Evolutionary conservation across 2,329 filamentous ascomycete genomes (phyloP).

Genomic region (Fusarium sp.): DNA sequence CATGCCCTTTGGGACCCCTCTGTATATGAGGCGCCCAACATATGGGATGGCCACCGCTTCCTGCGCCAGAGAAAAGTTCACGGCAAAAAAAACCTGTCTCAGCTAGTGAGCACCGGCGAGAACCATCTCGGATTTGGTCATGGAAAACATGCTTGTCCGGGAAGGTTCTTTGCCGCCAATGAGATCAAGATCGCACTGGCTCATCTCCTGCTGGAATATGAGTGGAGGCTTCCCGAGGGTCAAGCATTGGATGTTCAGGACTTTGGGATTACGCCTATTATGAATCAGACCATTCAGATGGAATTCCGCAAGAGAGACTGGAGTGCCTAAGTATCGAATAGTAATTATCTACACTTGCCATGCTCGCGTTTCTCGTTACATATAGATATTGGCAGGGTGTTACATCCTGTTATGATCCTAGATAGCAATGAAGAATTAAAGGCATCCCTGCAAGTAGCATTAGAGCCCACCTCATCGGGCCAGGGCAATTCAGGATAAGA

Average conservation of each 20-base stretch:
- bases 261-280: background rate
- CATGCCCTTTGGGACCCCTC: background rate
- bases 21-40: slow-evolving; percentile 15
- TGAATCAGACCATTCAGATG: background rate
- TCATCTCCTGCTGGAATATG: background rate
- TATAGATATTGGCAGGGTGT: background rate
- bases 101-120: background rate
- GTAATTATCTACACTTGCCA: background rate
- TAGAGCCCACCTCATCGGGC: background rate
- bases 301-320: background rate
- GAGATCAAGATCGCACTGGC: background rate
- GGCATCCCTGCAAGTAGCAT: background rate
- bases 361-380: background rate
- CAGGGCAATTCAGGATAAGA: background rate
- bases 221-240: background rate
- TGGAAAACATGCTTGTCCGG: background rate
- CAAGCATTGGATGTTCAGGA: background rate
- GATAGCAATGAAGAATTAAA: accelerated
- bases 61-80: background rate
- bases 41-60: slow-evolving; percentile 56
- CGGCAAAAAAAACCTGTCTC: background rate
- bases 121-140: background rate
- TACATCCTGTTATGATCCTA: background rate
- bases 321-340: background rate
- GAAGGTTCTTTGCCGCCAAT: background rate